Evolutionary conservation across 2,329 filamentous ascomycete genomes (phyloP), one percentile per base, ranked within the genome.

Genomic region (Diaporthe humulicola): DNA sequence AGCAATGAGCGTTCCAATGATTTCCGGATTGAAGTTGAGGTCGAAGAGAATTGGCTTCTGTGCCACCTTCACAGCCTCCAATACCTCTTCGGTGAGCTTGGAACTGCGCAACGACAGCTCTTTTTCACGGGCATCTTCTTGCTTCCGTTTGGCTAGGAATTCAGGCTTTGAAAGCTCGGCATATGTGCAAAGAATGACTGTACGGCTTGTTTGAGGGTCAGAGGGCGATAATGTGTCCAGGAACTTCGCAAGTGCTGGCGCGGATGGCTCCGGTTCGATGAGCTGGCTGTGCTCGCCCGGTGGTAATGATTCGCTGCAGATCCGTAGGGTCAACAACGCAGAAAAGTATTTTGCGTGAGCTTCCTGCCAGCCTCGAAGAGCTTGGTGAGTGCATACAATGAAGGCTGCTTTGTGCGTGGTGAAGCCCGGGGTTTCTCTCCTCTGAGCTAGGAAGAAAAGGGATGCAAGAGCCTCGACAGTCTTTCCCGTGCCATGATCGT

Each of bases 401-500:
- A 74, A 22, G 14, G 40, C 40, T 8, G 38, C 45, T 28, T 64
- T 64, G 40, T 71, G 67, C 2, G 3, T 19, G 48, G 9, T 1
- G 4, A 48, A 36, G 8, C 9, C 7, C 15, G 36, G 6, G 14
- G 6, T 14, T 25, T 50, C 45, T 25, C n/a, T 42, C 9, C 66
- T 69, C 15, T 71, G 48, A 10, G 73, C 56, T 7, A 74, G 28
- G 48, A 58, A 71, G 30, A 50, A 71, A 22, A 74, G 12, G 8
- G 73, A 54, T 3, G 73, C 38, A 15, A 74, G 48, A 7, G 56
- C 48, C n/a, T 74, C 73, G 2, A 71, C 30, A 5, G 48, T 71
- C 30, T 71, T 74, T 6, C 67, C 73, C 5, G 50, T 74, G 14
- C 73, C 58, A 9, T 52, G 17, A 10, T 64, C 38, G 14, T 74